Evolutionary conservation across 768 basidiomycete species (phyloP).

Genomic region (Panus rudis): DNA sequence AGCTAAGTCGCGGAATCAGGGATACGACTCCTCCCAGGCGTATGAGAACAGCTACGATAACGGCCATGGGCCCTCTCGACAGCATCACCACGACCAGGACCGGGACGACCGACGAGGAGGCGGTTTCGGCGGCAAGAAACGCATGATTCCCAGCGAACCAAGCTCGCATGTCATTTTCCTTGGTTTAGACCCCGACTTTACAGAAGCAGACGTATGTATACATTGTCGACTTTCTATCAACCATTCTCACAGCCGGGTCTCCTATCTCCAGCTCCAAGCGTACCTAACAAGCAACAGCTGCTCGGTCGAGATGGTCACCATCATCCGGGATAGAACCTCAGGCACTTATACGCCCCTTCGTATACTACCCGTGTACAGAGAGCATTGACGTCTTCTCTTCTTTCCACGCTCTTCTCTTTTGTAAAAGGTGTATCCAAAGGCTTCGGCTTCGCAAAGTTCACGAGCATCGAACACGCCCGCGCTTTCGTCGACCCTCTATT

Average conservation of each 20-base stretch:
- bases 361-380: conserved; percentile 49
- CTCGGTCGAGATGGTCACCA: conserved; percentile 82
- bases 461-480: conserved; percentile 77
- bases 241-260: conserved; percentile 21
- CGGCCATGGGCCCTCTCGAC: conserved; percentile 23
- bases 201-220: conserved; percentile 83
- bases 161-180: conserved; percentile 94
- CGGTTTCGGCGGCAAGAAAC: conserved; percentile 50
- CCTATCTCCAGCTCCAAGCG: conserved; percentile 61
- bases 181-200: conserved; percentile 86
- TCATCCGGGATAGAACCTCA: conserved; percentile 94
- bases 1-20: conserved; percentile 27
- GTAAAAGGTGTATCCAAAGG: conserved; percentile 84
- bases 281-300: conserved; percentile 68
- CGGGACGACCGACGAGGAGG: conserved; percentile 42
- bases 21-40: conserved; percentile 40
- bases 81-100: conserved; percentile 36
- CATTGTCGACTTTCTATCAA: conserved; percentile 6
- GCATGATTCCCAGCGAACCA: conserved; percentile 75
- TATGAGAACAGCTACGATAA: conserved; percentile 43
- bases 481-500: conserved; percentile 88
- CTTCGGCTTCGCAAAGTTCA: conserved; percentile 96
- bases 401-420: no score
- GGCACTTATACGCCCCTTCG: conserved; percentile 90
- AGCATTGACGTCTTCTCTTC: conserved; percentile 55